Base-by-base conservation (phyloP, 768 basidiomycete genomes). In the Tylopilus subfusipes region DNA sequence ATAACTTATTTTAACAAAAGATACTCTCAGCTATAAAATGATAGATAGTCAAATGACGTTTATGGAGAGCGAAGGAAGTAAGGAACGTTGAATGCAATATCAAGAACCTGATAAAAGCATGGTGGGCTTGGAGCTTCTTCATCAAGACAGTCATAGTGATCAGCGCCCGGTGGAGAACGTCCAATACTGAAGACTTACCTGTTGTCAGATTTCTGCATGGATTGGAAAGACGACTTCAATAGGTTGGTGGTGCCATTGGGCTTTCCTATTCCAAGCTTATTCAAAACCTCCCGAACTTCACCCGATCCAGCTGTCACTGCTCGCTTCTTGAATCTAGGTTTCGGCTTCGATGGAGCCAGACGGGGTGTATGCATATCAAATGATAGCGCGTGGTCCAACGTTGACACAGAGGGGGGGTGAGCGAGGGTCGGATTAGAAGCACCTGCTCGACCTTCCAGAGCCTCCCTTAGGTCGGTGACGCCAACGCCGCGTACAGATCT, bases 401-500 rank as follows among this genome's bases (percentile, higher is more conserved):
- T 90, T 40, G 89, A 89, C 46, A 91, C 74, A 14, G 90, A 91
- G 14, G 88, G 81, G 18, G 84, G 80, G n/a, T 79, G 72, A 27
- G 72, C 82, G 25, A 91, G 74, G 21, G 83, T 82, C 34, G 87
- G 80, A 66, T 90, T 92, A 16, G 90, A 91, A 80, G 88, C 82
- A 64, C 87, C 89, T 61, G 82, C 84, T 38, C 90, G 83, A 21
- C 91, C 91, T 73, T 93, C 90, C 5, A 97, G 73, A 5, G 94
- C 94, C 61, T 94, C 93, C 50, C 93, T 79, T 30, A 97, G 77
- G 66, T 95, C 93, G 2, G 83, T 85, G 22, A 96, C 93, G 22
- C 93, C 94, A 16, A 96, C 84, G 0, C 87, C 86, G 54, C 87
- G 81, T 3, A 82, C 82, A 4, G 90, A 88, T 52, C 90, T 81